A percentile compares a stretch with the other conserved stretches of the same genome.
Conservation (phyloP, 2,329 filamentous ascomycete species). For the Botrytis aclada region DNA sequence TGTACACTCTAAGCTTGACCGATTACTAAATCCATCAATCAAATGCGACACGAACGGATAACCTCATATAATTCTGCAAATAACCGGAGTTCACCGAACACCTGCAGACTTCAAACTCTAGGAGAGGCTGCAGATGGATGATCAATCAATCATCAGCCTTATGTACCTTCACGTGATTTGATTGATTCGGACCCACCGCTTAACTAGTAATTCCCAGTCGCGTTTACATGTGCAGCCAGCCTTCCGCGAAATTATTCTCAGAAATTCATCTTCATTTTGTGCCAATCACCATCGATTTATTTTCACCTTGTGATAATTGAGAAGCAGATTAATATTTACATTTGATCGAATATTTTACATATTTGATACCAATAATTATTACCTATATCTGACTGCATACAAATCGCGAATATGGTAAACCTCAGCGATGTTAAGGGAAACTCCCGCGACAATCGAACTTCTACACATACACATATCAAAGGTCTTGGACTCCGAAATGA, state of each 20-base stretch:
- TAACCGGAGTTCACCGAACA: not conserved
- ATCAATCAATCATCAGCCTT: slow-evolving; percentile 14
- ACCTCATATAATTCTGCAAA: not conserved
- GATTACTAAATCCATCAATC: slow-evolving; percentile 1
- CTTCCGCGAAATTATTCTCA: slow-evolving; percentile 20
- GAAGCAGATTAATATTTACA: not conserved
- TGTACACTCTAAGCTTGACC: not conserved
- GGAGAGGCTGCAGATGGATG: not conserved
- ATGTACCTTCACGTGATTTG: slow-evolving; percentile 2
- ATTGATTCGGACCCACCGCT: not conserved
- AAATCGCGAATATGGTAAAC: slow-evolving; percentile 63
- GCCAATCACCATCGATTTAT: slow-evolving; percentile 2
- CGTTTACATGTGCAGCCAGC: slow-evolving; percentile 20
- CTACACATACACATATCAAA: slow-evolving; percentile 96
- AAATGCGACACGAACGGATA: not conserved
- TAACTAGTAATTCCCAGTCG: slow-evolving; percentile 8
- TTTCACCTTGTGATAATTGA: not conserved
- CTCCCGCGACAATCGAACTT: slow-evolving; percentile 91
- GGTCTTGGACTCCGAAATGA: slow-evolving; percentile 83
- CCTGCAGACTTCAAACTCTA: slow-evolving; percentile 2
- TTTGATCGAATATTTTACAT: not conserved
- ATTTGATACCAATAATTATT: slow-evolving; percentile 7
- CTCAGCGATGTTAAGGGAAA: slow-evolving; percentile 95
- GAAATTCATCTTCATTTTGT: slow-evolving; percentile 9
- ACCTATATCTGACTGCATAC: not conserved